Conservation (phyloP, 2,329 filamentous ascomycete species). For the Verticillium isaacii region DNA sequence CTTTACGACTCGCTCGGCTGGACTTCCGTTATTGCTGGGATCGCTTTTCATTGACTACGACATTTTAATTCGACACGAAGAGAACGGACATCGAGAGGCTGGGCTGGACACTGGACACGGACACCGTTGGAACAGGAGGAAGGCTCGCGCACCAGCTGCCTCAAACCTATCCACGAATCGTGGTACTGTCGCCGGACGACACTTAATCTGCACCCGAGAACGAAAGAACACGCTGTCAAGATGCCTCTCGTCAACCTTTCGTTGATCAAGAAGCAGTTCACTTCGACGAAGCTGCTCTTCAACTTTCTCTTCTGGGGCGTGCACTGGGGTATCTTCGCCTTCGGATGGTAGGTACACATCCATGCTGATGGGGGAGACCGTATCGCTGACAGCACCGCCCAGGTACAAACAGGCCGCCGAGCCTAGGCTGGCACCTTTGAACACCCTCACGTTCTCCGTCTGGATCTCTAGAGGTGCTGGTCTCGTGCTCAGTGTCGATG, state of each 20-base stretch:
- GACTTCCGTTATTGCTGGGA: slow-evolving; percentile 19
- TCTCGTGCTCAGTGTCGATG: slow-evolving; percentile 77
- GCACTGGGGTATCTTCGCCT: slow-evolving; percentile 74
- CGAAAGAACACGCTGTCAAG: slow-evolving; percentile 19
- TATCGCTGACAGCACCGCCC: slow-evolving; percentile 17
- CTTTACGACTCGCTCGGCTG: slow-evolving; percentile 18
- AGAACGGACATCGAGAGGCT: slow-evolving; percentile 7
- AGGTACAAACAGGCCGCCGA: slow-evolving; percentile 78
- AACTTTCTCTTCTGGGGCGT: slow-evolving; percentile 76
- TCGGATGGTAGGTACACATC: slow-evolving; percentile 66
- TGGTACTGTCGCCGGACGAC: slow-evolving; percentile 53
- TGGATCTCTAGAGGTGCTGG: slow-evolving; percentile 96
- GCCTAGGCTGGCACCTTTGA: slow-evolving; percentile 66
- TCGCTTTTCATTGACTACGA: slow-evolving; percentile 17
- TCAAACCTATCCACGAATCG: slow-evolving; percentile 9
- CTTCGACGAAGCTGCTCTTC: slow-evolving; percentile 68
- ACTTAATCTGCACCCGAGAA: slow-evolving; percentile 24
- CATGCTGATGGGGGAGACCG: not conserved
- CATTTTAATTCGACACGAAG: slow-evolving; percentile 9
- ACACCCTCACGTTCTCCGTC: slow-evolving; percentile 79
- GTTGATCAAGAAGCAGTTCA: slow-evolving; percentile 60
- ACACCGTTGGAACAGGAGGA: not conserved
- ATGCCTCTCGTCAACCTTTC: slow-evolving; percentile 18
- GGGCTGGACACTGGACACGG: not conserved
- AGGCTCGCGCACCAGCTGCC: not conserved